Evolutionary conservation across 495 filamentous ascomycete species (phyloP), one percentile per base, ranked within the genome.

Genomic region (Xylaria curta): DNA sequence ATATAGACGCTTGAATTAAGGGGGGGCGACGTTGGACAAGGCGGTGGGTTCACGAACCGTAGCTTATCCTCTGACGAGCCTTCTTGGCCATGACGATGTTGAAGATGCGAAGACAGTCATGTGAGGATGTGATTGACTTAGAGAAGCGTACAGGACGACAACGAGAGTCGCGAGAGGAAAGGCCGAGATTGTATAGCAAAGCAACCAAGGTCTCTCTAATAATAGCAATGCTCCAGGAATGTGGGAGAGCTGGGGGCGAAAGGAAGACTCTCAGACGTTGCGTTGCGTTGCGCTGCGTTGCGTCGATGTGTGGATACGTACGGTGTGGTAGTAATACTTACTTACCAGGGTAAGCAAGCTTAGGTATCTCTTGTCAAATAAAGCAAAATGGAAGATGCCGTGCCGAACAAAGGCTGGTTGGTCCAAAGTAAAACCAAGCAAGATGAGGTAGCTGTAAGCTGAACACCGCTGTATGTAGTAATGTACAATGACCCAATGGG

Each of bases 31-130:
- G 38, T 65, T 61, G 66, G 59, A 73, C 67, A 67, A 67, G 54
- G 61, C 26, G 56, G 65, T 44, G 69, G 62, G 53, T 49, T 66
- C 28, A 82, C 83, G 76, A 76, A 93, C 91, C 90, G 83, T 93
- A 90, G 80, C 86, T 89, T 79, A 90, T 88, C 74, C 87, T 85
- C 78, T 89, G 88, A 76, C 87, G 87, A 71, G 88, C 87, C 82
- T 90, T 90, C 78, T 88, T 87, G 78, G 87, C 87, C 87, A 88
- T 89, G 76, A 69, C 79, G 76, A 74, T 68, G 71, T 38, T 66
- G 61, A 74, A 73, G 68, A 69, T 56, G 60, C 71, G 68, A 72
- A 67, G 75, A 72, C 74, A 78, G 65, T 79, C 83, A 85, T 84
- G 77, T 78, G 76, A 72, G 67, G 69, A 66, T 33, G 73, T 17